Evolutionary conservation across 169 alveolate species (phyloP).

Genomic region (Perkinsus marinus): DNA sequence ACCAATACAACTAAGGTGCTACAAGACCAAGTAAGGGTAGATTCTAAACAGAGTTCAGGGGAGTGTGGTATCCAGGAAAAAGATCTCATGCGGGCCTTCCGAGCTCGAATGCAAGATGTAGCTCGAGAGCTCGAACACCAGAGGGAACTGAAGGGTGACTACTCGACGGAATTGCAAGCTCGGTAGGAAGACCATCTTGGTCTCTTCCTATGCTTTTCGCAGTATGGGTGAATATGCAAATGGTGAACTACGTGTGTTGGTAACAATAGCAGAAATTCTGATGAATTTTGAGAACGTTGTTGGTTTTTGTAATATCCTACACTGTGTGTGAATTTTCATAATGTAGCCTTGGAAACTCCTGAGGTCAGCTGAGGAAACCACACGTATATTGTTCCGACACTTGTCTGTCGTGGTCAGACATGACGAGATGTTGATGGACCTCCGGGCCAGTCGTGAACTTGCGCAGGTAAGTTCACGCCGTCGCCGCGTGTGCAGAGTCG

Average conservation of each 20-base stretch:
- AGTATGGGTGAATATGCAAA: not conserved
- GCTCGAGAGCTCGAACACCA: slow-evolving; percentile 2
- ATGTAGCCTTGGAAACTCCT: too few species aligned
- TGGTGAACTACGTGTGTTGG: too few species aligned
- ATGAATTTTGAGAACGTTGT: too few species aligned
- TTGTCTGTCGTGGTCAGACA: not conserved
- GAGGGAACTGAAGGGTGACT: not conserved
- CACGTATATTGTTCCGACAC: too few species aligned
- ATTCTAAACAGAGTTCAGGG: too few species aligned
- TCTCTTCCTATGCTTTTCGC: not conserved
- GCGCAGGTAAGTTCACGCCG: not conserved
- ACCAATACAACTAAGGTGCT: slow-evolving; percentile 1
- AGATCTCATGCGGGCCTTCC: not conserved
- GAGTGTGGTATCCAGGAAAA: not conserved
- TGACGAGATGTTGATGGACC: not conserved
- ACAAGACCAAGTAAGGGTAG: not conserved
- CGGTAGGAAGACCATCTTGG: not conserved
- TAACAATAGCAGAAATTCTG: too few species aligned
- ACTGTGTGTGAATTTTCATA: too few species aligned
- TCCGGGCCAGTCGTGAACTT: not conserved
- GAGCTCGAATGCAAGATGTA: not conserved
- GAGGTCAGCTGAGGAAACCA: too few species aligned
- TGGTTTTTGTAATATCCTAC: too few species aligned
- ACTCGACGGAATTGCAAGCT: slow-evolving; percentile 6
- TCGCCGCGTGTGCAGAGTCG: not conserved